These are phyloP conservation scores for Exophiala sp. DNA, from an alignment of 2,329 filamentous ascomycete genomes.

Conservation along the genomic window DNA sequence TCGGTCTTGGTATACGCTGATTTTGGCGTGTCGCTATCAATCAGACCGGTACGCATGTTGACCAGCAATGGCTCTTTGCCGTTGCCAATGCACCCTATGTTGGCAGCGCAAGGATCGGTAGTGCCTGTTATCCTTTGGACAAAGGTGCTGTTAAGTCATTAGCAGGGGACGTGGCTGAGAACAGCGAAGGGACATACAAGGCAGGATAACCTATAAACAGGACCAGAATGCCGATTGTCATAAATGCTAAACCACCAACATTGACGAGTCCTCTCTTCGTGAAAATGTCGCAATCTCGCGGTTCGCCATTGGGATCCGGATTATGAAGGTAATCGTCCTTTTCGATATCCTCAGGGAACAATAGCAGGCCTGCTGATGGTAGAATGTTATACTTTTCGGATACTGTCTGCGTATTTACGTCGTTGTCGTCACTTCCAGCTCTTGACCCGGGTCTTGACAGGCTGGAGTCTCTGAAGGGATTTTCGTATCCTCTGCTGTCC, in stretches of 20 bases:
- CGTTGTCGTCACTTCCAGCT: constrained; percentile 62
- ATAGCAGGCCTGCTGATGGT: constrained; percentile 62
- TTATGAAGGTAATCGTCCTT: constrained; percentile 72
- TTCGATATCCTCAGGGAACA: constrained; percentile 70
- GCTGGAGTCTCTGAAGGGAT: constrained; percentile 61
- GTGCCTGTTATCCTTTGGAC: constrained; percentile 45
- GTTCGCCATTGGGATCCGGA: constrained; percentile 62
- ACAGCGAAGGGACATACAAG: constrained; percentile 50
- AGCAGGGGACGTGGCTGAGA: constrained; percentile 22
- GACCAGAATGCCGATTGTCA: constrained; percentile 59
- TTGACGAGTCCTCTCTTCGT: constrained; percentile 63
- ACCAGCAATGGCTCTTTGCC: constrained; percentile 52
- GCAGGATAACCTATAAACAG: constrained; percentile 69
- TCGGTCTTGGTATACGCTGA: constrained; percentile 55
- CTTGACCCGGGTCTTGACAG: constrained; percentile 50
- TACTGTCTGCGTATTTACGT: constrained; percentile 68
- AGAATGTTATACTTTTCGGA: constrained; percentile 71
- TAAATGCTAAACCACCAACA: constrained; percentile 58
- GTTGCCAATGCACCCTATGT: constrained; percentile 50
- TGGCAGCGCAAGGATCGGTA: constrained; percentile 34
- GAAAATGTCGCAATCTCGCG: constrained; percentile 62
- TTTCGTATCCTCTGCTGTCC: constrained; percentile 48
- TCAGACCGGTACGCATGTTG: constrained; percentile 59
- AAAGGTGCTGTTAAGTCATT: constrained; percentile 51
- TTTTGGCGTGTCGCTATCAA: constrained; percentile 66